phyloP scores from a whole-genome alignment of 306 rosid species.

The Vicia villosa region DNA sequence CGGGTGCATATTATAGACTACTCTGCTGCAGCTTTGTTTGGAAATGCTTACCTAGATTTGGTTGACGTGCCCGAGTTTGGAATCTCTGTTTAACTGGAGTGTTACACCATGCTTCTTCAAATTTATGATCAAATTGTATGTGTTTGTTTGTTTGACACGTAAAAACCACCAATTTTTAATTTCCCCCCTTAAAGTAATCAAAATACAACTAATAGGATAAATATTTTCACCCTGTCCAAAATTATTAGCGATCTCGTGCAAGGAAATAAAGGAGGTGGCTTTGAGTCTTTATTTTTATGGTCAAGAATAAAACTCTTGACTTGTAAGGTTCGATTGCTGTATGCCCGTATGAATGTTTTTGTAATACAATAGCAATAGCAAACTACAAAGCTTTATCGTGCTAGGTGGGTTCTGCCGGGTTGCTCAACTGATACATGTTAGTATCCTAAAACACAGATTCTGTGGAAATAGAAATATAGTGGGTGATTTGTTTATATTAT shows the following conservation, averaged over 20 bases:
- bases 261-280: conserved; percentile 8
- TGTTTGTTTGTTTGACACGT: too few relatives aligned
- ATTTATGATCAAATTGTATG: background rate
- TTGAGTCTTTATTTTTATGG: background rate
- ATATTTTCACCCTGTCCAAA: background rate
- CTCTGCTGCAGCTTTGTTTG: conserved; percentile 20
- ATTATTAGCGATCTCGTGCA: conserved; percentile 15
- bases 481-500: background rate
- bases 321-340: background rate
- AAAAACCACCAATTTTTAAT: background rate
- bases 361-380: background rate
- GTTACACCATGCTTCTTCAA: conserved; percentile 3
- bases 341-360: background rate
- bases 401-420: background rate
- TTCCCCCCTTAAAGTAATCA: background rate
- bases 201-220: background rate
- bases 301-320: background rate
- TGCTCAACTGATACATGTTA: background rate
- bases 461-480: background rate
- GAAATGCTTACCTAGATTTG: background rate
- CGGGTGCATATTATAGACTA: conserved; percentile 38
- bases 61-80: background rate
- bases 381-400: background rate
- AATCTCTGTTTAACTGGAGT: conserved; percentile 22
- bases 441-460: background rate